Evolutionary conservation across 768 basidiomycete species (phyloP).

Genomic region (Boletus fagicola): DNA sequence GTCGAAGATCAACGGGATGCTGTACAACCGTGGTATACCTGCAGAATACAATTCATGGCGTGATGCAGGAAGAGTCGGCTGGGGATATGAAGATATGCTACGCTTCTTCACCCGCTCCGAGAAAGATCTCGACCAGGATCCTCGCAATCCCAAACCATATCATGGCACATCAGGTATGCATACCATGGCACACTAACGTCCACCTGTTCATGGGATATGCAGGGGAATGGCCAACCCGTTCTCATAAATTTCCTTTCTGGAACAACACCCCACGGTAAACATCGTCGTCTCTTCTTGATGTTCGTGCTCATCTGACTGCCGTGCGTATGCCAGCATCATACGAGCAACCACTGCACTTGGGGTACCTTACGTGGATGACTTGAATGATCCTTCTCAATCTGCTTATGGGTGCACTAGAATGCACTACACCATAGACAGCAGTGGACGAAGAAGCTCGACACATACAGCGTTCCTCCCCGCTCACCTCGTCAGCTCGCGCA

Average conservation of each 20-base stretch:
- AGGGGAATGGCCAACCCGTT: neutral
- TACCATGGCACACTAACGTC: neutral
- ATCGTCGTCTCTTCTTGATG: neutral
- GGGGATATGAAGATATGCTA: neutral
- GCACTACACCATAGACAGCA: neutral
- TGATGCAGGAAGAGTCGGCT: neutral
- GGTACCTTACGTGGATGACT: neutral
- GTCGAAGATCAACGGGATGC: neutral
- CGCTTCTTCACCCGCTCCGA: neutral
- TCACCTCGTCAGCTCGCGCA: neutral
- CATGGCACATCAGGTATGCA: neutral
- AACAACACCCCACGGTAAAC: neutral
- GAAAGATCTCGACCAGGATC: neutral
- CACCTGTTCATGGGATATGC: neutral
- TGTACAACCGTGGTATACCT: neutral
- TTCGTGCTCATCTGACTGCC: too few species aligned
- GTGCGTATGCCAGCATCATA: neutral
- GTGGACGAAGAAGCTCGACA: neutral
- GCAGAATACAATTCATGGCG: neutral
- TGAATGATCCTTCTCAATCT: neutral
- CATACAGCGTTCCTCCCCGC: neutral
- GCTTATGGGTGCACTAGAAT: neutral
- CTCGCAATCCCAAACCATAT: neutral
- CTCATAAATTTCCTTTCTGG: neutral
- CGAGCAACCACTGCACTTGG: neutral